Conservation (phyloP, 176 grass and related monocot genomes). For the Calamus simplicifolius region DNA sequence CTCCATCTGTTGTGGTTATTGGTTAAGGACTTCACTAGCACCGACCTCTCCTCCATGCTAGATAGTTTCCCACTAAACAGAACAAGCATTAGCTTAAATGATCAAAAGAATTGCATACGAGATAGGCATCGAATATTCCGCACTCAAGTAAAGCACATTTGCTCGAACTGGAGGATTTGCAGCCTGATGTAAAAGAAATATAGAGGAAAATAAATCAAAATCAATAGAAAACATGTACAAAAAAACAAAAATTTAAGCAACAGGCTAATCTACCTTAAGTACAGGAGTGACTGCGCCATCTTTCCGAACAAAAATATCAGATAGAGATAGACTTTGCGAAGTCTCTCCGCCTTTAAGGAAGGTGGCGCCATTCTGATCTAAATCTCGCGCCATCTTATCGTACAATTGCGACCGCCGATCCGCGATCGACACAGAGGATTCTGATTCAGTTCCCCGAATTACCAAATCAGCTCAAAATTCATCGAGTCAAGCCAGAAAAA, state of each 20-base stretch:
- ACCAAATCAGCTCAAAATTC: neutral
- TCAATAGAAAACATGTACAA: neutral
- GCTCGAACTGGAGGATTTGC: slow-evolving; percentile 85
- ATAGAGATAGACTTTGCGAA: slow-evolving; percentile 73
- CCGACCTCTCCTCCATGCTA: too few relatives aligned
- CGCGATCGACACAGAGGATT: slow-evolving; percentile 22
- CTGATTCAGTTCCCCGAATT: slow-evolving; percentile 9
- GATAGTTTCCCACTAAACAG: too few relatives aligned
- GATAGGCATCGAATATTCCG: slow-evolving; percentile 38
- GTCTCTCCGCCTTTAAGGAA: slow-evolving; percentile 83
- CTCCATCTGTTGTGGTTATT: too few relatives aligned
- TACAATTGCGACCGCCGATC: slow-evolving; percentile 57
- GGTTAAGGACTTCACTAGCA: too few relatives aligned
- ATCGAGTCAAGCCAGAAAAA: neutral
- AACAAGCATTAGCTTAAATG: neutral
- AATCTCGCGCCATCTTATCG: slow-evolving; percentile 63
- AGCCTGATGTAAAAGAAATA: slow-evolving; percentile 22
- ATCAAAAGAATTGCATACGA: slow-evolving; percentile 48
- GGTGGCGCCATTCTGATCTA: slow-evolving; percentile 57
- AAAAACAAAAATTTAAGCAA: neutral
- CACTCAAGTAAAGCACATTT: slow-evolving; percentile 65
- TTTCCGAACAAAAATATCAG: slow-evolving; percentile 61
- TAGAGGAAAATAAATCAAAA: neutral
- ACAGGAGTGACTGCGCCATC: slow-evolving; percentile 57
- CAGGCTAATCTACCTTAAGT: slow-evolving; percentile 41